Percentiles rank a stretch among this genome's conserved stretches.
phyloP scores from a whole-genome alignment of 2,329 filamentous ascomycete species.

The Fusarium fujikuroi region DNA sequence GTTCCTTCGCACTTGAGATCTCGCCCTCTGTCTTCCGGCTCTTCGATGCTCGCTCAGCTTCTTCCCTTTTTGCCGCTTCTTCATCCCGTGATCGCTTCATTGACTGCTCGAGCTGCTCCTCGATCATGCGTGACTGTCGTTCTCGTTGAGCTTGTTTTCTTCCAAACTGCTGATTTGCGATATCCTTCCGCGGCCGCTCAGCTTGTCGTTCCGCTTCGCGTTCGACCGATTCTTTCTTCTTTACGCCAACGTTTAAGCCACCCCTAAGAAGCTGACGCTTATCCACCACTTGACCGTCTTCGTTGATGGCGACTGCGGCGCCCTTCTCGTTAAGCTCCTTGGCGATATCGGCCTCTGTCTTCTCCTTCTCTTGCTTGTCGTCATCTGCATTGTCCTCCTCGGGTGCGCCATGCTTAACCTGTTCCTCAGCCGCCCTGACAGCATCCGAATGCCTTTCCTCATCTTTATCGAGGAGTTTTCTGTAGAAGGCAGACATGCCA shows the following conservation, averaged over 20 bases:
- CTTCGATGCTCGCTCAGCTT: constrained; percentile 74
- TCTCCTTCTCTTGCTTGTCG: constrained; percentile 66
- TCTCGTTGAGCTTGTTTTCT: constrained; percentile 76
- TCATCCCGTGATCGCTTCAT: constrained; percentile 78
- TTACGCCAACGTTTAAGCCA: constrained; percentile 77
- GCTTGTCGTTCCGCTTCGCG: constrained; percentile 37
- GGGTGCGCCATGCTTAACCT: constrained; percentile 54
- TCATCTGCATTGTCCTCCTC: constrained; percentile 51
- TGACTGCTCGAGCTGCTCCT: constrained; percentile 78
- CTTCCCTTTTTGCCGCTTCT: constrained; percentile 70
- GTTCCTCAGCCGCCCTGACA: constrained; percentile 72
- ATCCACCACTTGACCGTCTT: constrained; percentile 85
- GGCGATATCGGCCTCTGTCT: constrained; percentile 72
- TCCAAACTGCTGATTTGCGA: constrained; percentile 56
- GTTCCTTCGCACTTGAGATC: constrained; percentile 80
- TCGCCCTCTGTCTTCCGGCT: constrained; percentile 81
- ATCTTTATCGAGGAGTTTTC: constrained; percentile 75
- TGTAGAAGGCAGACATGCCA: constrained; percentile 85
- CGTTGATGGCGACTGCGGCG: constrained; percentile 75
- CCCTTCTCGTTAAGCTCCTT: constrained; percentile 72
- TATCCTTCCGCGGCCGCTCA: constrained; percentile 49
- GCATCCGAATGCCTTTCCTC: constrained; percentile 77
- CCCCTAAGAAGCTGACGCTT: constrained; percentile 82
- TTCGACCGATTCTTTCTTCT: constrained; percentile 62
- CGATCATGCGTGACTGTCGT: constrained; percentile 81